Evolutionary conservation across 2,329 filamentous ascomycete genomes (phyloP).

Genomic region (Trichoderma atroviride): DNA sequence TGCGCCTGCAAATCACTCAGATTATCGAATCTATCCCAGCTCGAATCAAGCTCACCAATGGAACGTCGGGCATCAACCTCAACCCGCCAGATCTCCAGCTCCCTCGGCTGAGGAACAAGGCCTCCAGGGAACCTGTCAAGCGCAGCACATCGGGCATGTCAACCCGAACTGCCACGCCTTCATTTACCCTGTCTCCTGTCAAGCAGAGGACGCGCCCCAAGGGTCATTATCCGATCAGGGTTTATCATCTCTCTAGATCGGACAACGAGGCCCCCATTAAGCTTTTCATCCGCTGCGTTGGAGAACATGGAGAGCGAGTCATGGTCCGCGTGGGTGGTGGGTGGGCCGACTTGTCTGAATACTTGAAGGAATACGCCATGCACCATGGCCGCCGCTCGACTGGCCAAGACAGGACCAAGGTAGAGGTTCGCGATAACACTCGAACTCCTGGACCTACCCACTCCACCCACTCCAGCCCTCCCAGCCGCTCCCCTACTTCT

Average conservation of each 20-base stretch:
- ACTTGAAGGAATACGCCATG: constrained; percentile 87
- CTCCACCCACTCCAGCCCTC: constrained; percentile 45
- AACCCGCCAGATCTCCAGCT: constrained; percentile 62
- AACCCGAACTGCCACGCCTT: constrained; percentile 63
- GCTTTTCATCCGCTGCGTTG: constrained; percentile 89
- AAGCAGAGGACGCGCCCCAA: constrained; percentile 53
- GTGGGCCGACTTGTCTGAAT: constrained; percentile 97
- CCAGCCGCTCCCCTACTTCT: constrained; percentile 46
- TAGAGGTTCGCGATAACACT: constrained; percentile 60
- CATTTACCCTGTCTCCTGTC: constrained; percentile 70
- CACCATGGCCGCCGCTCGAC: constrained; percentile 79
- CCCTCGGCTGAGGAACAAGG: constrained; percentile 49
- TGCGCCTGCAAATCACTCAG: constrained; percentile 78
- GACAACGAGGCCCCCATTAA: constrained; percentile 89
- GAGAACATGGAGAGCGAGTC: constrained; percentile 85
- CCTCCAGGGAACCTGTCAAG: constrained; percentile 48
- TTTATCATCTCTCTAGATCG: constrained; percentile 87
- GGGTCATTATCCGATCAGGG: constrained; percentile 75
- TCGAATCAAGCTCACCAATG: constrained; percentile 71
- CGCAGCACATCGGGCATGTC: constrained; percentile 57
- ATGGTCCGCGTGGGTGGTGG: constrained; percentile 98
- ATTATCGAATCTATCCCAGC: constrained; percentile 78
- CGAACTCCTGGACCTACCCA: constrained; percentile 35
- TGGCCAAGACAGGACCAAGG: constrained; percentile 51
- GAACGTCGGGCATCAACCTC: constrained; percentile 51